Evolutionary conservation across 1,284 basidiomycete species (phyloP), one percentile per base, ranked within the genome.

Genomic region (Laetiporus sulphureus): DNA sequence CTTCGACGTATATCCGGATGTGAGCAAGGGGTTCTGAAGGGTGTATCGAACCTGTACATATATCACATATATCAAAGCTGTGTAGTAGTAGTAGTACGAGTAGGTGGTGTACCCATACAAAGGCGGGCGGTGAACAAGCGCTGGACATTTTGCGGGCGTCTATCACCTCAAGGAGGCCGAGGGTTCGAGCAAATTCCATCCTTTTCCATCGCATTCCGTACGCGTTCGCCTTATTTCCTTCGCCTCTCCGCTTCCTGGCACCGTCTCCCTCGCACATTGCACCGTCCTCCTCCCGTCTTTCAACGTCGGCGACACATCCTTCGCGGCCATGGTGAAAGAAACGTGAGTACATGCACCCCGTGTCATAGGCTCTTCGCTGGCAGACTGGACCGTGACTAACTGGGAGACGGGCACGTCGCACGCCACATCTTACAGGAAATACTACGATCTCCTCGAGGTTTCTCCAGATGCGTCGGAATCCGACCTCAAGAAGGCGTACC

Each of bases 401-500:
- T 19, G n/a, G n/a, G n/a, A n/a, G n/a, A n/a, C 24, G 11, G 35
- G 24, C 21, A 5, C 36, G 38, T 15, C 5, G 8, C 31, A 31
- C 34, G 36, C 43, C 41, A 39, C n/a, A n/a, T n/a, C n/a, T n/a
- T n/a, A n/a, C 52, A 91, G 89, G 59, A 89, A 91, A 80, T 91
- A 78, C 68, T 93, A 93, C 68, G 87, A 92, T 68, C 75, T 94
- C 50, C 76, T 93, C 34, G 88, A 91, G 51, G 87, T 85, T 31
- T 55, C 76, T n/a, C 77, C 85, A 43, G 74, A 75, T 54, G 91
- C 85, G 39, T 80, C 80, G 38, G 86, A 92, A 48, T 63, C 73
- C 45, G 88, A 93, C 50, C 78, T 96, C 63, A 95, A 93, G 74
- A 94, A 94, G 67, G 91, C 91, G 23, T 96, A 94, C 70, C 79